These are phyloP conservation scores for Fagopyrum esculentum DNA, from an alignment of 148 eudicot genomes.

Conservation along the genomic window DNA sequence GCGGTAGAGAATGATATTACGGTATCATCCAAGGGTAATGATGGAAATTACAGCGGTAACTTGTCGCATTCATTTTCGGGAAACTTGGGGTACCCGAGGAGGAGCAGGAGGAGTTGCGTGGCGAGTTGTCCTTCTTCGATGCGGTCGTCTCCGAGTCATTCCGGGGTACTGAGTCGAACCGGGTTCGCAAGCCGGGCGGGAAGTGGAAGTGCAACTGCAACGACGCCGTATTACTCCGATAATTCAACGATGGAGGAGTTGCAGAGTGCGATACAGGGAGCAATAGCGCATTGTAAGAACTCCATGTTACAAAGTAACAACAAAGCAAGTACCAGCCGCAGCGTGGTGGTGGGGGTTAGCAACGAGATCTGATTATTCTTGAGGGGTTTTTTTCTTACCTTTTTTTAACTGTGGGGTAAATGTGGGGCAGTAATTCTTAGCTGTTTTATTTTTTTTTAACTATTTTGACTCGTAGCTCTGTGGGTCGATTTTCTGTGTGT, in stretches of 20 bases:
- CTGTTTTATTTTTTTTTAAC: background rate
- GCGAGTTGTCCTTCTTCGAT: conserved; percentile 89
- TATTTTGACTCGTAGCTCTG: conserved; percentile 1
- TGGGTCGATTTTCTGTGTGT: background rate
- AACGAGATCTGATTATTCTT: conserved; percentile 8
- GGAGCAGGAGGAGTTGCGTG: conserved; percentile 29
- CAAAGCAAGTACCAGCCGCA: conserved; percentile 6
- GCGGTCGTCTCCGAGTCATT: conserved; percentile 83
- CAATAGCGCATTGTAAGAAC: conserved; percentile 90
- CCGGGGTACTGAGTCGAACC: conserved; percentile 38
- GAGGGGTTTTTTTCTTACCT: background rate
- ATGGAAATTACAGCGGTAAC: background rate
- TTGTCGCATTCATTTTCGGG: conserved; percentile 3
- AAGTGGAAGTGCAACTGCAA: background rate
- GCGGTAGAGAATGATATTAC: background rate
- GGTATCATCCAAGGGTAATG: background rate
- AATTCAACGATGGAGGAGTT: conserved; percentile 82
- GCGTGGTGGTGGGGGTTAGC: background rate
- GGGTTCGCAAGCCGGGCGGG: conserved; percentile 19
- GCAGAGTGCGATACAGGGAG: conserved; percentile 92
- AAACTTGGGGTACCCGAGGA: conserved; percentile 29
- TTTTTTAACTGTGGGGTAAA: conserved; percentile 9
- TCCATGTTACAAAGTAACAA: conserved; percentile 56
- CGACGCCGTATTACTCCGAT: conserved; percentile 19
- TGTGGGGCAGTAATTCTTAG: conserved; percentile 10